Conservation (phyloP, 169 alveolate species). For the Plasmodium coatneyi region DNA sequence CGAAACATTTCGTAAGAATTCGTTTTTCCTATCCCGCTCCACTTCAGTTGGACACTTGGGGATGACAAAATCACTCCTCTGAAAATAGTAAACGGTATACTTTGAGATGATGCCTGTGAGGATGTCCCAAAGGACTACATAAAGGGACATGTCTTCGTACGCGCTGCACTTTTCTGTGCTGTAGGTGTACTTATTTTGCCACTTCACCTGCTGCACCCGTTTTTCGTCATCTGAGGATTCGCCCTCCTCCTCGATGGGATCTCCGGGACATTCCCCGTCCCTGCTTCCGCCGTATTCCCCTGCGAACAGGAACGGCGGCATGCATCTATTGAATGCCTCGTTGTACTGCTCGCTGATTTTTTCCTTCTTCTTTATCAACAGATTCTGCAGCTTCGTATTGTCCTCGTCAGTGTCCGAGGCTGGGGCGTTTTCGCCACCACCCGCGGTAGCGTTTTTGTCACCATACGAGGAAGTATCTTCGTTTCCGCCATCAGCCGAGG, state of each 20-base stretch:
- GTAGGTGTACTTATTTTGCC: conserved; percentile 29
- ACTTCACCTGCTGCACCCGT: neutral
- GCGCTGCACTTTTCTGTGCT: neutral
- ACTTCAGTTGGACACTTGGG: conserved; percentile 36
- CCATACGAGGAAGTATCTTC: neutral
- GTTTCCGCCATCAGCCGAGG: neutral
- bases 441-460: neutral
- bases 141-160: conserved; percentile 55
- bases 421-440: neutral
- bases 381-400: neutral
- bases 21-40: conserved; percentile 60
- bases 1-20: conserved; percentile 51
- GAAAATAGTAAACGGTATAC: conserved; percentile 45
- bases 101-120: conserved; percentile 44
- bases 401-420: neutral
- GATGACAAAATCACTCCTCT: conserved; percentile 13
- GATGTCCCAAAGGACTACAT: conserved; percentile 71
- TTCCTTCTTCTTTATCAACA: conserved; percentile 33
- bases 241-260: neutral
- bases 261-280: neutral
- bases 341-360: conserved; percentile 45
- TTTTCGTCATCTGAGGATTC: neutral
- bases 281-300: neutral
- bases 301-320: neutral
- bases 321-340: neutral